Evolutionary conservation across 176 grass and related monocot genomes (phyloP).

Genomic region (Carex cristatella): DNA sequence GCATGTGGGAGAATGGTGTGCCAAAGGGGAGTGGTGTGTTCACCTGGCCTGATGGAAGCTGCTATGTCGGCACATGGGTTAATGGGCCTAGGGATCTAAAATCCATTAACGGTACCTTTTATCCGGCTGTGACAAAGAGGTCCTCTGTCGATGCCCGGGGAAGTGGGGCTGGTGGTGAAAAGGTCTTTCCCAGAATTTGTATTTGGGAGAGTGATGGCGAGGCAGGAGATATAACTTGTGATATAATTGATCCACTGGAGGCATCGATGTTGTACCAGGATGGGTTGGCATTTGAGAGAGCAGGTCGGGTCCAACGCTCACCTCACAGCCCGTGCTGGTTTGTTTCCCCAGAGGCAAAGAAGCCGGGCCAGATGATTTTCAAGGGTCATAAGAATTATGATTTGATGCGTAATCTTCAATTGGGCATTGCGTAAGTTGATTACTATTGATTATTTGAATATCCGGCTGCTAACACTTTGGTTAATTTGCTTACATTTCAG

Average conservation of each 20-base stretch:
- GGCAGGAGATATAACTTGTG: slow-evolving; percentile 92
- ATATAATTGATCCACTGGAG: slow-evolving; percentile 86
- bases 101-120: slow-evolving; percentile 74
- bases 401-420: slow-evolving; percentile 86
- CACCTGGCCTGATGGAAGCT: slow-evolving; percentile 86
- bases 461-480: neutral
- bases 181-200: slow-evolving; percentile 78
- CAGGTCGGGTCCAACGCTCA: neutral
- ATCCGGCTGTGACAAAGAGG: slow-evolving; percentile 54
- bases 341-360: slow-evolving; percentile 53
- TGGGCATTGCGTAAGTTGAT: slow-evolving; percentile 63
- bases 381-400: slow-evolving; percentile 98
- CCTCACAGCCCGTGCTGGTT: slow-evolving; percentile 37
- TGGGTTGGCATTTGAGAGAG: slow-evolving; percentile 30
- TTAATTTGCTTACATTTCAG: neutral
- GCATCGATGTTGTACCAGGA: slow-evolving; percentile 71
- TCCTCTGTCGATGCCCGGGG: slow-evolving; percentile 57
- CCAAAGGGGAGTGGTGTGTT: slow-evolving; percentile 69
- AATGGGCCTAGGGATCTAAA: slow-evolving; percentile 42
- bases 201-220: slow-evolving; percentile 98
- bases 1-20: slow-evolving; percentile 78
- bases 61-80: slow-evolving; percentile 75
- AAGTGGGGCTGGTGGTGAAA: slow-evolving; percentile 31
- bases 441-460: neutral
- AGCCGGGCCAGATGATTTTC: slow-evolving; percentile 87